These are phyloP conservation scores for Phialocephala subalpina DNA, from an alignment of 2,329 filamentous ascomycete genomes.

Conservation along the genomic window DNA sequence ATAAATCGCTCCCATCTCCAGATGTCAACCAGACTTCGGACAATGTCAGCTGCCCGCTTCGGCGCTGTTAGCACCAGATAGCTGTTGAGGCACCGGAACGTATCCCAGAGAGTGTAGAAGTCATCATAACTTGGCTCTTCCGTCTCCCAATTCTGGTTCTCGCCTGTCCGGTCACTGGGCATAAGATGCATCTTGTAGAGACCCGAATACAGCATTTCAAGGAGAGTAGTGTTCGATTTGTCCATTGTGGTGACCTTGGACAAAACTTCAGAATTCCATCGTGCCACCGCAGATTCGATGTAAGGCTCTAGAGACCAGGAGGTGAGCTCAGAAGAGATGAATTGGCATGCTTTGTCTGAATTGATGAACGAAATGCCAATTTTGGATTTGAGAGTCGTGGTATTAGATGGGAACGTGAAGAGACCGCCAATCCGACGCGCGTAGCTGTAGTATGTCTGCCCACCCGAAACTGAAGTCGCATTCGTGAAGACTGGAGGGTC, in stretches of 20 bases:
- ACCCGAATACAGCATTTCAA: constrained; percentile 74
- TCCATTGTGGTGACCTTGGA: constrained; percentile 60
- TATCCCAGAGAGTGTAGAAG: constrained; percentile 77
- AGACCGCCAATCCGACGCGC: constrained; percentile 54
- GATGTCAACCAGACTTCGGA: constrained; percentile 76
- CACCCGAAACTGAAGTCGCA: constrained; percentile 60
- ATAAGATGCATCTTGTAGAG: constrained; percentile 75
- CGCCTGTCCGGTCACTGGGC: constrained; percentile 76
- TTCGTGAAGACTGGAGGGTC: constrained; percentile 54
- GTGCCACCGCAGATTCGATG: constrained; percentile 58
- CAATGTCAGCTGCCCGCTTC: constrained; percentile 66
- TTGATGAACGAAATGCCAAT: constrained; percentile 76
- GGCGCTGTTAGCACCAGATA: constrained; percentile 75
- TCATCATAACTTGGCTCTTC: constrained; percentile 78
- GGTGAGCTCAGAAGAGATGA: constrained; percentile 73
- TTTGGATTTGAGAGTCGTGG: constrained; percentile 45
- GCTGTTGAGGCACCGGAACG: constrained; percentile 72
- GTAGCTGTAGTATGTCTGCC: constrained; percentile 57
- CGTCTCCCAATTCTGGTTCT: constrained; percentile 73
- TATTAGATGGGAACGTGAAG: constrained; percentile 52
- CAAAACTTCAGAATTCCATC: constrained; percentile 68
- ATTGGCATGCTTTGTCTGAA: constrained; percentile 69
- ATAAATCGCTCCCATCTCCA: constrained; percentile 66
- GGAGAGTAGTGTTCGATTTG: constrained; percentile 60
- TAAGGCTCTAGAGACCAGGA: constrained; percentile 68